A percentile compares a stretch with the other conserved stretches of the same genome.
Conservation (phyloP, 2,329 filamentous ascomycete genomes). For the Xylaria sp. region DNA sequence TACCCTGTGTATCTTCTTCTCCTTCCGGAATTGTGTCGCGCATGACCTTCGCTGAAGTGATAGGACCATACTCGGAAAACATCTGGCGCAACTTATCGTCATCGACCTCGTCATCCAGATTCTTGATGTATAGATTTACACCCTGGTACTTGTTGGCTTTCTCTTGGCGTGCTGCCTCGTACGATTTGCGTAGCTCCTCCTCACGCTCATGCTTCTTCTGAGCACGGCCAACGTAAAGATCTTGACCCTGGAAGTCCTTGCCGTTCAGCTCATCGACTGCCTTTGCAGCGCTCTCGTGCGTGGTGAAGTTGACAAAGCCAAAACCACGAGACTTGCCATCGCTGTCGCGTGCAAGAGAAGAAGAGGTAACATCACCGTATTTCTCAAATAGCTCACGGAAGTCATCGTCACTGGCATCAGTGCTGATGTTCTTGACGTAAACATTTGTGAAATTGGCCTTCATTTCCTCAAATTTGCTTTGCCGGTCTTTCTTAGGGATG, state of each 20-base stretch:
- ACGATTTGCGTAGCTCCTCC: slow-evolving; percentile 98
- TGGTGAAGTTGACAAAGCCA: slow-evolving; percentile 95
- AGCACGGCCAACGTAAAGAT: slow-evolving; percentile 96
- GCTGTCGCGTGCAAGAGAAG: slow-evolving; percentile 86
- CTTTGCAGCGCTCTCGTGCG: slow-evolving; percentile 84
- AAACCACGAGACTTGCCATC: slow-evolving; percentile 96
- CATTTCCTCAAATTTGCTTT: slow-evolving; percentile 99
- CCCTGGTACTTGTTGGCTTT: slow-evolving; percentile 99
- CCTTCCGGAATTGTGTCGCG: slow-evolving; percentile 75
- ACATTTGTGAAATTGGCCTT: slow-evolving; percentile 99
- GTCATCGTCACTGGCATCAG: slow-evolving; percentile 88
- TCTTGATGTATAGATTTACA: slow-evolving; percentile 99
- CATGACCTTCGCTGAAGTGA: slow-evolving; percentile 99
- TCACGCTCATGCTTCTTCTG: slow-evolving; percentile 99
- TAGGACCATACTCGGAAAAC: slow-evolving; percentile 90
- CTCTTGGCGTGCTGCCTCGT: slow-evolving; percentile 96
- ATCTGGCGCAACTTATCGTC: slow-evolving; percentile 97
- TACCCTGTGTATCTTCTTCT: slow-evolving; percentile 65
- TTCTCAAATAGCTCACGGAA: slow-evolving; percentile 94
- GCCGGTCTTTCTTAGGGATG: slow-evolving; percentile 99
- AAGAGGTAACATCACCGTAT: slow-evolving; percentile 94
- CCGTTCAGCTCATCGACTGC: slow-evolving; percentile 94
- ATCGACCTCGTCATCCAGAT: slow-evolving; percentile 94
- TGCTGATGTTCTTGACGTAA: slow-evolving; percentile 97
- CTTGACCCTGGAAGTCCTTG: slow-evolving; percentile 91